These are phyloP conservation scores for Diplodia mutila DNA, from an alignment of 2,329 filamentous ascomycete species.

Conservation along the genomic window DNA sequence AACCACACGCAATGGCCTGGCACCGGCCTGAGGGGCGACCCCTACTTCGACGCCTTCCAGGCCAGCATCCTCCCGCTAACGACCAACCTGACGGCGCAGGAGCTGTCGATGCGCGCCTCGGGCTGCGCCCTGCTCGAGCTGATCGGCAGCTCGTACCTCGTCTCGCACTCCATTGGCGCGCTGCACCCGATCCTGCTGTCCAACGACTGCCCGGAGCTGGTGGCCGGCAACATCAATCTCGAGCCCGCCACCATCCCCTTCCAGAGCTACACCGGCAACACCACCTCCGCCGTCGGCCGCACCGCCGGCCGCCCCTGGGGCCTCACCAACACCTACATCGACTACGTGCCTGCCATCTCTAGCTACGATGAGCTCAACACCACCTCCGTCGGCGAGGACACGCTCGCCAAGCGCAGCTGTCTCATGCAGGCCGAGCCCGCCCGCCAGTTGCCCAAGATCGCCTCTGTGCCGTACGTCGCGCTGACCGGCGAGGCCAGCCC, in stretches of 20 bases:
- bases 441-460: constrained; percentile 33
- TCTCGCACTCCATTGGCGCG: constrained; percentile 49
- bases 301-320: constrained; percentile 15
- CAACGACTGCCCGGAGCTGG: constrained; percentile 32
- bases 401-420: constrained; percentile 31
- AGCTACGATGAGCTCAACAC: constrained; percentile 25
- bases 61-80: constrained; percentile 27
- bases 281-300: constrained; percentile 23
- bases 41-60: constrained; percentile 55
- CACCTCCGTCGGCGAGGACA: constrained; percentile 29
- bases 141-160: constrained; percentile 50
- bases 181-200: constrained; percentile 33
- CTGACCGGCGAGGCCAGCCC: constrained; percentile 38
- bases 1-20: constrained; percentile 41
- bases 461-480: constrained; percentile 37
- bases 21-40: constrained; percentile 46
- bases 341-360: constrained; percentile 14
- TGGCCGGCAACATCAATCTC: constrained; percentile 34
- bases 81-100: constrained; percentile 30
- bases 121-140: constrained; percentile 46
- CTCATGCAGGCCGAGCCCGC: constrained; percentile 32
- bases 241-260: constrained; percentile 30
- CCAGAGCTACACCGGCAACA: constrained; percentile 29
- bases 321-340: constrained; percentile 25
- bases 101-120: constrained; percentile 28